Evolutionary conservation across 108 stramenopile genomes (phyloP).

Genomic region (Skeletonema grethae): DNA sequence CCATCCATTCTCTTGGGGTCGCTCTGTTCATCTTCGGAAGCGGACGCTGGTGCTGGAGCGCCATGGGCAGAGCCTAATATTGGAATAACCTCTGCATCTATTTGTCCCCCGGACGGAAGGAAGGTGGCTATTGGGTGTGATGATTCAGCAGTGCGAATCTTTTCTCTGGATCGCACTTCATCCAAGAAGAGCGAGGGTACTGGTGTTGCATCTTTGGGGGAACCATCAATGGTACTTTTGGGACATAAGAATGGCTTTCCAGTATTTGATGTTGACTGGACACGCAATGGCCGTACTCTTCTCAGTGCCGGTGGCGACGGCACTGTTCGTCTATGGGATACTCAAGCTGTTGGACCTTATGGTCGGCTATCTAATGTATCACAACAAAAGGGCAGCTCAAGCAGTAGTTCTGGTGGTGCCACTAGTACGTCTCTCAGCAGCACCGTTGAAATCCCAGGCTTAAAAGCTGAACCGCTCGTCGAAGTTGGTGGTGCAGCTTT

Average conservation of each 20-base stretch:
- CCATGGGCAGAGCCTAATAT: slow-evolving; percentile 83
- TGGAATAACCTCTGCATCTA: slow-evolving; percentile 75
- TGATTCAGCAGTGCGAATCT: slow-evolving; percentile 67
- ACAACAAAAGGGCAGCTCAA: slow-evolving; percentile 29
- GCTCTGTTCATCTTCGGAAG: slow-evolving; percentile 53
- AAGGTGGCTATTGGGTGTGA: slow-evolving; percentile 84
- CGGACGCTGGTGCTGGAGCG: slow-evolving; percentile 36
- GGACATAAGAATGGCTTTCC: slow-evolving; percentile 92
- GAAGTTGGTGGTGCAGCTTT: slow-evolving; percentile 76
- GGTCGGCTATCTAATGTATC: slow-evolving; percentile 54
- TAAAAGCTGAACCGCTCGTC: slow-evolving; percentile 56
- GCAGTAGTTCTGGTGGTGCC: slow-evolving; percentile 15
- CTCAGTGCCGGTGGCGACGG: slow-evolving; percentile 91
- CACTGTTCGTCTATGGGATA: slow-evolving; percentile 87
- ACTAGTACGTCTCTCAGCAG: slow-evolving; percentile 44
- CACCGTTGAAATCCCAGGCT: slow-evolving; percentile 57
- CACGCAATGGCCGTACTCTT: slow-evolving; percentile 75
- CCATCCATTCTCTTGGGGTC: slow-evolving; percentile 74
- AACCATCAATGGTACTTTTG: slow-evolving; percentile 69
- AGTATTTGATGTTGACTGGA: slow-evolving; percentile 90
- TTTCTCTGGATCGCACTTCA: slow-evolving; percentile 39
- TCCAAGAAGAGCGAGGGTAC: slow-evolving; percentile 36
- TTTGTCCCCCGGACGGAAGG: slow-evolving; percentile 81
- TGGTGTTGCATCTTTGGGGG: slow-evolving; percentile 28
- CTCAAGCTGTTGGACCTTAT: slow-evolving; percentile 74